Base-by-base conservation (phyloP, 2,329 filamentous ascomycete genomes). In the Apiospora sp. region DNA sequence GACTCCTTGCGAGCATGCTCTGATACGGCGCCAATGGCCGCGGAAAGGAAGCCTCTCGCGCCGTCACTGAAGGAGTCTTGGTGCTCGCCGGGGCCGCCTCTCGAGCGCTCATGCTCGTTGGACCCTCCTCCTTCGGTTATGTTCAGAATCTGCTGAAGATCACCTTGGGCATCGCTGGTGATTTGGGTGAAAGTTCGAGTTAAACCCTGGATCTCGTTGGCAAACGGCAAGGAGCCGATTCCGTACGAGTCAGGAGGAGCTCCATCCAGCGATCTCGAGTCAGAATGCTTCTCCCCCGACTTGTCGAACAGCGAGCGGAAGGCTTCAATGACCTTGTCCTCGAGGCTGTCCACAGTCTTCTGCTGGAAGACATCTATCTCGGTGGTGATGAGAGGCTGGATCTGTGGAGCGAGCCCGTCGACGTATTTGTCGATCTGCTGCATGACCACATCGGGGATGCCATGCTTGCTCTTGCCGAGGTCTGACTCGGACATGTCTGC, bases 401-500 rank as follows among this genome's bases (percentile, higher is more conserved):
- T 85, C 75, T 86, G 82, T 7, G 84, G 84, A 1, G 82, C 83
- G 4, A 86, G 83, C 0, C 84, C 85, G 80, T 86, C 84, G 77
- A 86, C 84, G 69, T 86, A 86, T 22, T 84, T 81, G 79, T 86
- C 84, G 2, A 86, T 82, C 73, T 85, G 83, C 67, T 81, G 80
- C 80, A 85, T 82, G 72, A 86, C 72, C 43, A 84, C 83, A 67
- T 85, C 84, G 67, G 84, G 82, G 27, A 86, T 64, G 58, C 58
- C 58, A 64, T 64, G 58, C 34, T 24, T 64, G 58, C 34, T 64
- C 58, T 64, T 64, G 34, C 58, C 58, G 34, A 64, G 58, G 19
- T 64, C 58, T 24, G 58, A 64, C 30, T 64, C 34, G 58, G 30
- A 22, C 58, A 64, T 64, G 19, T 12, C 34, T 64, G 34, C 58